These are phyloP conservation scores for Herpetospermum pedunculosum DNA, from an alignment of 306 rosid species.

Conservation along the genomic window DNA sequence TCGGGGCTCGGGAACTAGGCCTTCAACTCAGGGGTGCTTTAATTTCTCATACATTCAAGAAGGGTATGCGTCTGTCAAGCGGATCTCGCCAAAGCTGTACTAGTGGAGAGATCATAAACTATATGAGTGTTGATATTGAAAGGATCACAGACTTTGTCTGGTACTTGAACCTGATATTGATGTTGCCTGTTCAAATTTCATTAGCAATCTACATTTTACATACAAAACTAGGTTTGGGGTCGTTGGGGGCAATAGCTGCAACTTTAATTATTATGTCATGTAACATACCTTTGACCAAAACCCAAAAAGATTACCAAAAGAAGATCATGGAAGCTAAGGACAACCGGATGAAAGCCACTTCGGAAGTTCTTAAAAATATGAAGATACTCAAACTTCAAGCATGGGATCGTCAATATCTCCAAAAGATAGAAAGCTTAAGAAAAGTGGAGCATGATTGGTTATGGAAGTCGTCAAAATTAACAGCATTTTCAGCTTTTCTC, in stretches of 20 bases:
- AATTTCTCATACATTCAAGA: slow-evolving; percentile 53
- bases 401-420: slow-evolving; percentile 64
- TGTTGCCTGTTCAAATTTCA: slow-evolving; percentile 76
- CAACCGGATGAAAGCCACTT: slow-evolving; percentile 66
- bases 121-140: slow-evolving; percentile 84
- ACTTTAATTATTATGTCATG: slow-evolving; percentile 49
- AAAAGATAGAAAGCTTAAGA: slow-evolving; percentile 44
- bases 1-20: slow-evolving; percentile 75
- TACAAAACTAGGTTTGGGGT: slow-evolving; percentile 61
- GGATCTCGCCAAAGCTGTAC: slow-evolving; percentile 61
- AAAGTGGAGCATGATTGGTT: slow-evolving; percentile 46
- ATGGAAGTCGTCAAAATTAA: slow-evolving; percentile 43
- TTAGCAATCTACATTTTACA: slow-evolving; percentile 60
- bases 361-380: slow-evolving; percentile 70
- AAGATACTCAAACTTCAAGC: slow-evolving; percentile 83
- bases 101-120: slow-evolving; percentile 81
- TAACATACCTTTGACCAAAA: slow-evolving; percentile 60
- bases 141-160: slow-evolving; percentile 74
- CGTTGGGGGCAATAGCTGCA: slow-evolving; percentile 58
- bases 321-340: slow-evolving; percentile 93
- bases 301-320: slow-evolving; percentile 59
- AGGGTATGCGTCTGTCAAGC: slow-evolving; percentile 59
- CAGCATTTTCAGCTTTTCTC: slow-evolving; percentile 39
- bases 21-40: slow-evolving; percentile 69
- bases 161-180: slow-evolving; percentile 63